These are phyloP conservation scores for Botrytis galanthina DNA, from an alignment of 2,329 filamentous ascomycete species.

Conservation along the genomic window DNA sequence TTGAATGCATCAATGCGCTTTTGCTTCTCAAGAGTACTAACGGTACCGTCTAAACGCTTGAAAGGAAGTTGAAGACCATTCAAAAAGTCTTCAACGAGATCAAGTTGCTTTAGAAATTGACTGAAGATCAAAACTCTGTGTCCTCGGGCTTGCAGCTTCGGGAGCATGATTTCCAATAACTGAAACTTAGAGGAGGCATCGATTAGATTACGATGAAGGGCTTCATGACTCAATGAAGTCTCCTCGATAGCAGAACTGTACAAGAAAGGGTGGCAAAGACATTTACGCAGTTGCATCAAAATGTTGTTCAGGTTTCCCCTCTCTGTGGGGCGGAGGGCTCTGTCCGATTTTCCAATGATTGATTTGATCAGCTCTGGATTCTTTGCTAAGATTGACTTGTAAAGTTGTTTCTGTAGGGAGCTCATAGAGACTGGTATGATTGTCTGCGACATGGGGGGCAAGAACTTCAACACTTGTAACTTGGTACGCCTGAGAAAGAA, in stretches of 20 bases:
- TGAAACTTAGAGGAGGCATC: conserved; percentile 90
- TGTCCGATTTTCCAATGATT: conserved; percentile 69
- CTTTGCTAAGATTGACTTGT: conserved; percentile 88
- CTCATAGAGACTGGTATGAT: conserved; percentile 97
- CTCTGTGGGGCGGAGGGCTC: conserved; percentile 62
- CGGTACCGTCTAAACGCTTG: conserved; percentile 80
- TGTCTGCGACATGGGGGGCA: conserved; percentile 91
- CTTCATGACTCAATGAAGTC: conserved; percentile 56
- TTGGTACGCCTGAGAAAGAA: conserved; percentile 78
- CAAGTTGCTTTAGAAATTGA: conserved; percentile 85
- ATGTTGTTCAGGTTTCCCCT: conserved; percentile 88
- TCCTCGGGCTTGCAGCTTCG: conserved; percentile 78
- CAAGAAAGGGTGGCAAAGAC: conserved; percentile 92
- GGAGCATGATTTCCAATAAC: conserved; percentile 79
- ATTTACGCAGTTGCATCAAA: conserved; percentile 90
- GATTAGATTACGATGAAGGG: conserved; percentile 76
- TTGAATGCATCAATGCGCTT: conserved; percentile 94
- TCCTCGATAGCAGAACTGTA: conserved; percentile 92
- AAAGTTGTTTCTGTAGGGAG: conserved; percentile 86
- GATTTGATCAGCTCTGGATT: conserved; percentile 85
- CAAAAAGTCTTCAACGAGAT: conserved; percentile 90
- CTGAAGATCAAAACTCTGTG: conserved; percentile 94
- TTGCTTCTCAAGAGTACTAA: conserved; percentile 83
- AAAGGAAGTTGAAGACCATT: conserved; percentile 69
- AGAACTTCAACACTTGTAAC: conserved; percentile 81